Evolutionary conservation across 1,284 basidiomycete species (phyloP), one percentile per base, ranked within the genome.

Genomic region (Flammula alnicola): DNA sequence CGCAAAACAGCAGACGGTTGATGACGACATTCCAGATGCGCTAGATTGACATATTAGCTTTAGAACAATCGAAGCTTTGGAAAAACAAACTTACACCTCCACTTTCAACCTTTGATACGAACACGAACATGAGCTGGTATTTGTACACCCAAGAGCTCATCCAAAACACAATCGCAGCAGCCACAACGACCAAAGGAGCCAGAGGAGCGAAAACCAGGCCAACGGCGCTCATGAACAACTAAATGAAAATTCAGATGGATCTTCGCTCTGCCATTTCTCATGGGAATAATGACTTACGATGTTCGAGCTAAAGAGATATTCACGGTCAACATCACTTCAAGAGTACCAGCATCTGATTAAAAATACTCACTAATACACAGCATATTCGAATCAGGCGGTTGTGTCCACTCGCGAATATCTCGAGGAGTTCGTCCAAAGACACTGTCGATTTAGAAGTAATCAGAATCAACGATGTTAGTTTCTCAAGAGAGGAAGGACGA

Each of bases 361-460:
- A 33, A 20, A 31, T 42, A 78, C 87, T 68, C 57, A 91, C 87
- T 91, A 95, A 70, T 93, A 94, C 50, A 95, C 82, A 9, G 91
- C 81, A 71, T 91, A 98, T 62, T 95, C 87, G 65, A 98, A 31
- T 88, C 85, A 4, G 92, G 92, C 12, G 96, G 96, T 66, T 95
- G 91, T 5, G 96, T 98, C 87, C 92, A 95, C 62, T 98, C 95
- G 45, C 94, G 82, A 51, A 98, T 93, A 63, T 98, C 95, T 59
- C 97, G 84, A 37, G 95, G 96, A 0, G 97, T 99, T 49, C 95
- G 87, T n/a, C 95, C 93, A 63, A 98, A 91, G 39, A 94, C 70
- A 49, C 89, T 91, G 44, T 10, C 47, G 19, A 47, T 25, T 27
- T 4, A 23, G 27, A 5, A 44, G 17, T 31, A 12, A 39, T 27